Percentiles rank a stretch among this genome's conserved stretches.
These are phyloP conservation scores for Setomelanomma holmii DNA, from an alignment of 2,329 filamentous ascomycete species.

Conservation along the genomic window DNA sequence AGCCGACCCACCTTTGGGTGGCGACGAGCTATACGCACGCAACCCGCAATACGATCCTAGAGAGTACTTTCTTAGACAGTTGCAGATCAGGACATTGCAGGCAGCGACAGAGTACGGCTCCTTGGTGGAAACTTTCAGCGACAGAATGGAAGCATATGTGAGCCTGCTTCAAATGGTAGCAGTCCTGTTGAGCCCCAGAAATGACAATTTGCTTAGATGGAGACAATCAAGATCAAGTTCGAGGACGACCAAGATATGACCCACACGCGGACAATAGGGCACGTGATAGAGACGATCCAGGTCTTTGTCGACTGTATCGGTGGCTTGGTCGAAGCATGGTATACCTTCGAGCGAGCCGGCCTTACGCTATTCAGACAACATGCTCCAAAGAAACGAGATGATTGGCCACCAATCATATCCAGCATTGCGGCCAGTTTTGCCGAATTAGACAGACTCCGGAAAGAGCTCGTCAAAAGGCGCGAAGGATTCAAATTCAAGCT, in stretches of 20 bases:
- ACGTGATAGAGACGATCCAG: constrained; percentile 25
- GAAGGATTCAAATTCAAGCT: constrained; percentile 17
- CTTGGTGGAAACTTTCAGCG: constrained; percentile 22
- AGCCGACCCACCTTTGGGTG: constrained; percentile 19
- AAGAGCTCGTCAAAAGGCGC: constrained; percentile 12
- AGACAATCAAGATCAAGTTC: constrained; percentile 3
- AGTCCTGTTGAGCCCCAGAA: too few species aligned
- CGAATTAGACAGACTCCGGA: constrained; percentile 17
- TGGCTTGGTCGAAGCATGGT: constrained; percentile 20
- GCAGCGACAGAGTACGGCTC: constrained; percentile 18
- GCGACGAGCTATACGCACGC: constrained; percentile 2
- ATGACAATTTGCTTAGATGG: background rate
- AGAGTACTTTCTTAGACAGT: constrained; percentile 19
- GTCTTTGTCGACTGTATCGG: constrained; percentile 17
- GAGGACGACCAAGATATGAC: constrained; percentile 12
- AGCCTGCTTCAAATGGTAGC: too few species aligned
- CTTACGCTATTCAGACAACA: constrained; percentile 14
- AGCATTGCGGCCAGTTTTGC: constrained; percentile 15
- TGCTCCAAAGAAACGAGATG: constrained; percentile 12
- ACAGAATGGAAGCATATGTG: constrained; percentile 28
- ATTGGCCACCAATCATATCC: constrained; percentile 13
- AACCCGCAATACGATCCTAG: constrained; percentile 18
- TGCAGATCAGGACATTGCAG: constrained; percentile 14
- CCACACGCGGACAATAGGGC: constrained; percentile 18
- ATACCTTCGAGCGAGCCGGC: constrained; percentile 12